These are phyloP conservation scores for Wickerhamiella azymoides DNA, from an alignment of 805 yeast genomes.

Conservation along the genomic window DNA sequence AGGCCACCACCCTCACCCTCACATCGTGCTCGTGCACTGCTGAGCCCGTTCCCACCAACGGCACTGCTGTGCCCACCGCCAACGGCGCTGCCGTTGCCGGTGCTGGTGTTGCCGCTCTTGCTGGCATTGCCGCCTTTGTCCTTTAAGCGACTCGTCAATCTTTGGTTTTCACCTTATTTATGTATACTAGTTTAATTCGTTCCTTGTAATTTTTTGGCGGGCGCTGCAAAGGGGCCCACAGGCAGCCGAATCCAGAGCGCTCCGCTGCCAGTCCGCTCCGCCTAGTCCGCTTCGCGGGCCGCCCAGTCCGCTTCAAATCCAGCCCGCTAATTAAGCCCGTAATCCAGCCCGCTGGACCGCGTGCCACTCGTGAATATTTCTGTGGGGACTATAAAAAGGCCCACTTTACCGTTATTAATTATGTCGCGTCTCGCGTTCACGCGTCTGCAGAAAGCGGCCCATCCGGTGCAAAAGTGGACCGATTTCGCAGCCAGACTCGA, in stretches of 20 bases:
- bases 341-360: too few species aligned
- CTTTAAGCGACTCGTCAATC: not conserved
- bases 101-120: constrained; percentile 1
- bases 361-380: too few species aligned
- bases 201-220: too few species aligned
- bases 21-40: constrained; percentile 27
- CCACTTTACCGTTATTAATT: not conserved
- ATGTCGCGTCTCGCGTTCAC: not conserved
- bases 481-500: not conserved
- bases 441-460: not conserved
- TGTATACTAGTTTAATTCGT: not conserved
- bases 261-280: too few species aligned
- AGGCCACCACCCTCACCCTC: constrained; percentile 60
- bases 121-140: constrained; percentile 1
- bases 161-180: not conserved
- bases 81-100: constrained; percentile 21
- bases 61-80: constrained; percentile 23
- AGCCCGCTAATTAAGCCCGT: too few species aligned
- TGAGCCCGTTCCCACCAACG: constrained; percentile 4
- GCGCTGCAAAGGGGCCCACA: too few species aligned
- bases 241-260: too few species aligned
- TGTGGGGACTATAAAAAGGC: too few species aligned
- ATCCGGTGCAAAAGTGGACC: not conserved
- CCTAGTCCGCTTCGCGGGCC: too few species aligned
- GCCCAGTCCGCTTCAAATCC: too few species aligned